Evolutionary conservation across 345 rosid genomes (phyloP).

Genomic region (Syzygium grande): DNA sequence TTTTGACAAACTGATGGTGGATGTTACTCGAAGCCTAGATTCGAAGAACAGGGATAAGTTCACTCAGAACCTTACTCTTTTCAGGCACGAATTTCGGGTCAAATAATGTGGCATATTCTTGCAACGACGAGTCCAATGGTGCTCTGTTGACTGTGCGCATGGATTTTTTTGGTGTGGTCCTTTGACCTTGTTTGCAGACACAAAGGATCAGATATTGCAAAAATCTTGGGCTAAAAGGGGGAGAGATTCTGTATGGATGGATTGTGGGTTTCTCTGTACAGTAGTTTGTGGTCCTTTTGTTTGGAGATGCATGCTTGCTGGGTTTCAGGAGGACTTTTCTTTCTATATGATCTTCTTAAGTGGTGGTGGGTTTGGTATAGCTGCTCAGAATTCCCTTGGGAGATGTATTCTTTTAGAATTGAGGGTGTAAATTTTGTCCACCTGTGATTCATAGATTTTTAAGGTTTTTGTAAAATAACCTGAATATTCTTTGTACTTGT

Average conservation of each 20-base stretch:
- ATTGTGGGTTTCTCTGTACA: not conserved
- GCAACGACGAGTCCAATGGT: not conserved
- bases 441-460: not conserved
- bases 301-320: not conserved
- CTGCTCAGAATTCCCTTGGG: conserved; percentile 1
- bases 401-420: conserved; percentile 24
- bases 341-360: not conserved
- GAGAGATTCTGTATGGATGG: not conserved
- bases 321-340: not conserved
- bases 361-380: conserved; percentile 7
- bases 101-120: conserved; percentile 26
- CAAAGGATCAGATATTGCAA: not conserved
- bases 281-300: not conserved
- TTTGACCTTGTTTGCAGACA: not conserved
- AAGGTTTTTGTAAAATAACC: conserved; percentile 27
- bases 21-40: conserved; percentile 79
- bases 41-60: conserved; percentile 95
- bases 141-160: not conserved
- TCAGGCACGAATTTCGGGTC: conserved; percentile 86
- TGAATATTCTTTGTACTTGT: conserved; percentile 34
- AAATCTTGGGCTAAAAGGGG: not conserved
- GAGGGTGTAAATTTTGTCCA: conserved; percentile 21
- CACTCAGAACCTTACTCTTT: conserved; percentile 80
- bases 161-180: not conserved
- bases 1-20: conserved; percentile 88